Percentiles rank a stretch among this genome's conserved stretches.
phyloP scores from a whole-genome alignment of 1,139 yeast species.

The Taphrina confusa region DNA sequence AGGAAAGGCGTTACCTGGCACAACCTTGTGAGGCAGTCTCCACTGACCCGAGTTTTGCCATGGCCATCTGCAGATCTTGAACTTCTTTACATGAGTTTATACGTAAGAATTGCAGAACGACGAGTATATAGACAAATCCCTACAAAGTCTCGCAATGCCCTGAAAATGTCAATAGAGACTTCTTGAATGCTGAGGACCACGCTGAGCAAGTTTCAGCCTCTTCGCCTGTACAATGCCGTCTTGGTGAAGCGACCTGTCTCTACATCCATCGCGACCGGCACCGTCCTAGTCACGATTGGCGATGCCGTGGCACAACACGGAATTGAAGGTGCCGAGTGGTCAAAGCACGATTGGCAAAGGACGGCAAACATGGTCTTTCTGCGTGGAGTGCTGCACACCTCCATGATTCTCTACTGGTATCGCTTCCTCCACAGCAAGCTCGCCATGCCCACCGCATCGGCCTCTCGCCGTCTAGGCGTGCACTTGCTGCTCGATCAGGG shows the following conservation, averaged over 20 bases:
- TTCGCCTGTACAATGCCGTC: conserved; percentile 2
- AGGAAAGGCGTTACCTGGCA: too few relatives aligned
- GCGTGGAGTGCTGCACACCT: conserved; percentile 25
- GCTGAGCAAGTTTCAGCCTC: neutral
- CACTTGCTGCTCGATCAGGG: conserved; percentile 25
- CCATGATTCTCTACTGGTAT: conserved; percentile 31
- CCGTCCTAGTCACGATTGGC: conserved; percentile 19
- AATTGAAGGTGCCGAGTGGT: conserved; percentile 8
- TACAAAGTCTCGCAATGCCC: too few relatives aligned
- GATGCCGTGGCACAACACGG: conserved; percentile 22
- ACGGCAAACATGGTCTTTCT: conserved; percentile 25
- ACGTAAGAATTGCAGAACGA: too few relatives aligned
- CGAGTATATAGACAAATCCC: too few relatives aligned
- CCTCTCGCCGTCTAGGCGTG: neutral
- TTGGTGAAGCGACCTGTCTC: conserved; percentile 2
- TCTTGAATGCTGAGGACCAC: neutral
- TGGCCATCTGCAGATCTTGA: too few relatives aligned
- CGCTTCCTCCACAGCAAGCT: conserved; percentile 14
- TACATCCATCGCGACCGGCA: conserved; percentile 12
- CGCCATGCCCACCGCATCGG: neutral
- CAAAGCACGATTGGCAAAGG: conserved; percentile 14
- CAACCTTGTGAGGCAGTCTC: too few relatives aligned
- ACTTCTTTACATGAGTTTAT: too few relatives aligned
- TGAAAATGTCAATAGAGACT: too few relatives aligned
- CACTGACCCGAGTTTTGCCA: too few relatives aligned